These are phyloP conservation scores for Lagenaria siceraria DNA, from an alignment of 306 rosid genomes.

Conservation along the genomic window DNA sequence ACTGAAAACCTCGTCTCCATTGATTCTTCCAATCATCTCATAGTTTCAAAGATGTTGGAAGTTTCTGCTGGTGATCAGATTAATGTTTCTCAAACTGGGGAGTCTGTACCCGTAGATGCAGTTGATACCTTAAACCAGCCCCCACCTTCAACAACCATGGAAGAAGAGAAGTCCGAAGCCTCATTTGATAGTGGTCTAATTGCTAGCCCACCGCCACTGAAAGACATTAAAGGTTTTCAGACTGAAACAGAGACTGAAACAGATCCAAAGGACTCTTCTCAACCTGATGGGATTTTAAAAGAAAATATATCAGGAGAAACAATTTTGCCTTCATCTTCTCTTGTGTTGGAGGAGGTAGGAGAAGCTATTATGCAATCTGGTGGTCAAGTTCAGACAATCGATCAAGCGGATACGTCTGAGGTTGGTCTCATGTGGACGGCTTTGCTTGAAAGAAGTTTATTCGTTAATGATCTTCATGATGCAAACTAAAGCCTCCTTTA, in stretches of 20 bases:
- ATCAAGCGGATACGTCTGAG: background rate
- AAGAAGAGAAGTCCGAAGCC: background rate
- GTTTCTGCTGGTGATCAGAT: constrained; percentile 8
- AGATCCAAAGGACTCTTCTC: background rate
- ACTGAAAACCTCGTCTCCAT: background rate
- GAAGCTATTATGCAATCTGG: background rate
- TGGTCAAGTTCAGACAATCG: background rate
- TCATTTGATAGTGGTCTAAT: background rate
- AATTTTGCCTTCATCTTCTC: background rate
- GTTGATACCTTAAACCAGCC: constrained; percentile 5
- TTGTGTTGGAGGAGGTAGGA: background rate
- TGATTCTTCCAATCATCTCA: background rate
- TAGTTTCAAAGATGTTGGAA: constrained; percentile 9
- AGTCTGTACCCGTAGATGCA: background rate
- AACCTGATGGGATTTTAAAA: background rate
- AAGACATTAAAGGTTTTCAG: background rate
- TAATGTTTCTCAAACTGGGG: constrained; percentile 12
- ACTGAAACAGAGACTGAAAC: background rate
- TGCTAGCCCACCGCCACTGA: background rate
- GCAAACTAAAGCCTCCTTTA: background rate
- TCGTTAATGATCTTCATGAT: background rate
- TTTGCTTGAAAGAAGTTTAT: no score
- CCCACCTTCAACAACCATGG: constrained; percentile 1
- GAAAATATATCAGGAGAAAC: background rate
- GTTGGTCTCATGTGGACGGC: background rate